Conservation (phyloP, 2,329 filamentous ascomycete genomes). For the Hirsutella rhossiliensis region DNA sequence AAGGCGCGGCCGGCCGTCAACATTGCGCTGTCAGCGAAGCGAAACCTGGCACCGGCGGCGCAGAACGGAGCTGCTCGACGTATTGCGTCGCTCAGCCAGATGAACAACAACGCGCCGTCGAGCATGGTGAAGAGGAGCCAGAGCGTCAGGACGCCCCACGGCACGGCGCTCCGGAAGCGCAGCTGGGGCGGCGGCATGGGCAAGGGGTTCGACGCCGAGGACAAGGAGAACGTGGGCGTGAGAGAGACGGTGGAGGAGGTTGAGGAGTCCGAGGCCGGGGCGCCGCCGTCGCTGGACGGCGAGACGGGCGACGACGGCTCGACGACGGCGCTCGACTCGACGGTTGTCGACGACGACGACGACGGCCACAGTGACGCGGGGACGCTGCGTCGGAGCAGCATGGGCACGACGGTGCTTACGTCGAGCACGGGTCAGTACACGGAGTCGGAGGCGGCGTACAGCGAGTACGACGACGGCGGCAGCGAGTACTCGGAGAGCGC, state of each 20-base stretch:
- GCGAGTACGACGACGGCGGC: slow-evolving; percentile 26
- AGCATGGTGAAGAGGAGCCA: slow-evolving; percentile 64
- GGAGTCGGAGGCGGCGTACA: slow-evolving; percentile 23
- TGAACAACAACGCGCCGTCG: slow-evolving; percentile 59
- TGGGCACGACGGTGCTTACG: slow-evolving; percentile 35
- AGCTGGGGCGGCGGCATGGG: slow-evolving; percentile 50
- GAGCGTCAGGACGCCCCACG: slow-evolving; percentile 53
- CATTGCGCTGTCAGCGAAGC: slow-evolving; percentile 41
- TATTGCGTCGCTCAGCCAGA: slow-evolving; percentile 84
- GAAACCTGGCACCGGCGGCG: slow-evolving; percentile 31
- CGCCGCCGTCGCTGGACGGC: background rate
- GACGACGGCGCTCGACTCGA: slow-evolving; percentile 8
- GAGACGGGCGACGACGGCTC: slow-evolving; percentile 5
- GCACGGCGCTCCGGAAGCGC: slow-evolving; percentile 45
- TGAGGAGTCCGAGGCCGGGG: slow-evolving; percentile 13
- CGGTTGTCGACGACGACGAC: slow-evolving; percentile 8
- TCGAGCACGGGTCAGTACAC: slow-evolving; percentile 24
- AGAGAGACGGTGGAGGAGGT: slow-evolving; percentile 52
- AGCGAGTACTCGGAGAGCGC: slow-evolving; percentile 27
- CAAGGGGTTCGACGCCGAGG: slow-evolving; percentile 39
- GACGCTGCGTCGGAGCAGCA: slow-evolving; percentile 35
- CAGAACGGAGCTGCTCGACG: slow-evolving; percentile 53
- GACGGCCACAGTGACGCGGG: slow-evolving; percentile 36
- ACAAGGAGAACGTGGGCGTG: slow-evolving; percentile 52
- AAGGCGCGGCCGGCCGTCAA: slow-evolving; percentile 28